Conservation (phyloP, 139 green algal genomes). For the Mesostigma viride region DNA sequence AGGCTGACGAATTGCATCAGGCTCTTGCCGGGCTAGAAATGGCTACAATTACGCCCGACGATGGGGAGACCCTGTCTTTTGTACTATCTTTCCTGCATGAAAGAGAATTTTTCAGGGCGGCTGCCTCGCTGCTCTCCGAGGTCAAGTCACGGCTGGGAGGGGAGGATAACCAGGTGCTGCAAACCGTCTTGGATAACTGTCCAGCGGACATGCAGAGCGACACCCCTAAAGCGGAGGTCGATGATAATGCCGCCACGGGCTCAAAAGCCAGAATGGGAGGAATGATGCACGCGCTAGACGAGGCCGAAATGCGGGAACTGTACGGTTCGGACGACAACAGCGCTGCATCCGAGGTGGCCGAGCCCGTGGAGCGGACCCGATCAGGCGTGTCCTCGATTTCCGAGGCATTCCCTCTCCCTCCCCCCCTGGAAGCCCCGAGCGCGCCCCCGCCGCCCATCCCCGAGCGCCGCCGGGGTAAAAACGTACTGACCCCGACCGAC, state of each 20-base stretch:
- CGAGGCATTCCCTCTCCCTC: too few species aligned
- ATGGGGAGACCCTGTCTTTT: background rate
- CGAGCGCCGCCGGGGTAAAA: too few species aligned
- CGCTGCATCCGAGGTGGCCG: background rate
- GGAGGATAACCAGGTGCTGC: background rate
- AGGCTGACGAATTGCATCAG: too few species aligned
- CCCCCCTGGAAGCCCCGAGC: too few species aligned
- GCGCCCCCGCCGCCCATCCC: too few species aligned
- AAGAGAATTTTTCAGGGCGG: background rate
- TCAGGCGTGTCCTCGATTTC: too few species aligned
- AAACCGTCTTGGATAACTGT: background rate
- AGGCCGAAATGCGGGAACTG: background rate
- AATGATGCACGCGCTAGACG: background rate
- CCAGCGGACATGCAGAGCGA: too few species aligned
- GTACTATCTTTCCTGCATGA: background rate
- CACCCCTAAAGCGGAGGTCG: too few species aligned
- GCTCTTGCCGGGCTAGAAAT: too few species aligned
- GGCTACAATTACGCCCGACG: too few species aligned
- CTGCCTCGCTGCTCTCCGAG: background rate
- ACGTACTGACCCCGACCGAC: background rate
- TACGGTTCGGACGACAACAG: background rate
- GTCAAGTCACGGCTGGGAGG: background rate
- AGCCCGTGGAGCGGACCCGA: background rate
- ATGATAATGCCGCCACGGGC: background rate
- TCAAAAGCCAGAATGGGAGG: background rate